A percentile compares a stretch with the other conserved stretches of the same genome.
Evolutionary conservation across 805 yeast genomes (phyloP).

Genomic region (Cyberlindnera xylosilytica): DNA sequence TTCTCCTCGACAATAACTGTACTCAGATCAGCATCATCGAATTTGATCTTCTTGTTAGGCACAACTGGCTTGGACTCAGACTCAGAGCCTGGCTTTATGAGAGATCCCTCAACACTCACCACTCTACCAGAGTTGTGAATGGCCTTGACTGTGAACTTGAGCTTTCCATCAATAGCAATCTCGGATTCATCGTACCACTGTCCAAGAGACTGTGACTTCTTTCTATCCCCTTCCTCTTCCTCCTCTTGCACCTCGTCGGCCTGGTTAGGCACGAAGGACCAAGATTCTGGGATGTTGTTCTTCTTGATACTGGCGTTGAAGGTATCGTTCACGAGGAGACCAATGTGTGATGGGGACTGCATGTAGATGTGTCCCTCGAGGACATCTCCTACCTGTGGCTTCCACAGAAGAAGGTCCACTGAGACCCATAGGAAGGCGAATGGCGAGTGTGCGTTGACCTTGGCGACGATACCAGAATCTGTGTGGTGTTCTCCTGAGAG

Average conservation of each 20-base stretch:
- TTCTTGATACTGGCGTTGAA: constrained; percentile 92
- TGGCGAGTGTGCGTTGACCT: constrained; percentile 76
- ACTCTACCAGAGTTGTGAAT: constrained; percentile 77
- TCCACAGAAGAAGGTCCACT: constrained; percentile 85
- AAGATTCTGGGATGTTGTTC: constrained; percentile 76
- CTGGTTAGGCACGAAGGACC: constrained; percentile 83
- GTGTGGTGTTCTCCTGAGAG: constrained; percentile 42
- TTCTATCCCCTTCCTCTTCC: constrained; percentile 23
- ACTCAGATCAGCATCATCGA: constrained; percentile 42
- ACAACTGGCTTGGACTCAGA: constrained; percentile 53
- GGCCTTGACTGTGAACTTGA: constrained; percentile 69
- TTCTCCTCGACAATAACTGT: constrained; percentile 18
- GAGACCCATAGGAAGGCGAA: constrained; percentile 85
- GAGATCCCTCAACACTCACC: constrained; percentile 85
- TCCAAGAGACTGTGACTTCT: constrained; percentile 46
- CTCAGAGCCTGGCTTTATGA: constrained; percentile 41
- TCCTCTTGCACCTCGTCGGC: constrained; percentile 47
- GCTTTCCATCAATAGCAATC: constrained; percentile 74
- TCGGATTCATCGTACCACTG: constrained; percentile 83
- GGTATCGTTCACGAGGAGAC: constrained; percentile 85
- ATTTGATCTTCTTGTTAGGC: constrained; percentile 44
- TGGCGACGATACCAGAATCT: constrained; percentile 47
- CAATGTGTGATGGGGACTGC: constrained; percentile 95
- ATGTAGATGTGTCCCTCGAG: constrained; percentile 86
- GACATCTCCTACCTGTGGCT: constrained; percentile 81